phyloP scores from a whole-genome alignment of 2,329 filamentous ascomycete species.

The Ophiostoma sp. region DNA sequence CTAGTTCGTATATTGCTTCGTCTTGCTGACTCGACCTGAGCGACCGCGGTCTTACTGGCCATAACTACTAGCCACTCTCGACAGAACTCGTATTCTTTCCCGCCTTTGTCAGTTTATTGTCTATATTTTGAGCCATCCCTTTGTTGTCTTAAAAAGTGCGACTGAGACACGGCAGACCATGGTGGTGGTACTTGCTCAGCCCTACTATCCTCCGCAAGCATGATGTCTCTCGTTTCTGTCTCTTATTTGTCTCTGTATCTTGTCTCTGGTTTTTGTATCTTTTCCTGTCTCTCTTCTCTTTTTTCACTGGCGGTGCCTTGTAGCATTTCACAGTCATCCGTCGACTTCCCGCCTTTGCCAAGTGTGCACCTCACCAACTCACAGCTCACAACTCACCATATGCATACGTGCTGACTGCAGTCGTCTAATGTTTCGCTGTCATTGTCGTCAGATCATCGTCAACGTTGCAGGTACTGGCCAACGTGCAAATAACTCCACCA shows the following conservation, averaged over 20 bases:
- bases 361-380: no score
- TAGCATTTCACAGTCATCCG: no score
- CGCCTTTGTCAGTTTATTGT: background rate
- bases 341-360: no score
- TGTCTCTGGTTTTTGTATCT: no score
- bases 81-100: constrained; percentile 7
- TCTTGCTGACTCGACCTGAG: no score
- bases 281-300: no score
- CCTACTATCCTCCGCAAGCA: constrained; percentile 17
- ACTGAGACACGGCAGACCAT: background rate
- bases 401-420: background rate
- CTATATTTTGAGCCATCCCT: background rate
- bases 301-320: no score
- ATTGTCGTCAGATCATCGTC: background rate
- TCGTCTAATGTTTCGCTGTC: background rate
- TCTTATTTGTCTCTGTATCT: no score
- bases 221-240: constrained; percentile 9
- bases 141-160: background rate
- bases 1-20: background rate
- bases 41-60: background rate
- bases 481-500: background rate
- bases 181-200: constrained; percentile 18
- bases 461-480: background rate
- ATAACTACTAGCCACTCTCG: background rate
- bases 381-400: no score